Evolutionary conservation across 2,329 filamentous ascomycete species (phyloP), one percentile per base, ranked within the genome.

Genomic region (Pleurostoma richardsiae): DNA sequence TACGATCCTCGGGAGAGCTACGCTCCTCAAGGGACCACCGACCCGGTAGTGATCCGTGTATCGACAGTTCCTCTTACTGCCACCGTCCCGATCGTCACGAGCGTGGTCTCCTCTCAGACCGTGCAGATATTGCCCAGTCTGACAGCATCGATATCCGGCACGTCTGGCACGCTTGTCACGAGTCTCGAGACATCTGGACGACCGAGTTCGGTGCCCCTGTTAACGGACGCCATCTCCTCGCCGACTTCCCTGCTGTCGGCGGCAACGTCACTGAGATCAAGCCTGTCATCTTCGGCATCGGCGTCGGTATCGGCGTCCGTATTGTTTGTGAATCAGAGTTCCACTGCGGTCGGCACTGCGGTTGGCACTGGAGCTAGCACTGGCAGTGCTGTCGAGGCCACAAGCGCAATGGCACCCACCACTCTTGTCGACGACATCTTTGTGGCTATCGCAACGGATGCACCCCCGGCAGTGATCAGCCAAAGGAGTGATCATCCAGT

Each of bases 401-500:
- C 29, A 64, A 63, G 58, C 40, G n/a, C 27, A 10, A 46, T 42
- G 40, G 38, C 42, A 10, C 10, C 42, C 3, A 46, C 50, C 26
- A 61, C 58, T 53, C 54, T 60, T 27, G 58, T 60, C 10, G 49
- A 59, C 10, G 61, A 85, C 54, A 80, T 85, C 44, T 85, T 85
- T 53, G 67, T 62, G 8, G 77, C 82, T 29, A 73, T 86, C 43
- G 73, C 70, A 19, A 78, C 73, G 2, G 69, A 65, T 49, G 62
- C 74, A 8, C 80, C 80, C 4, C 72, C 76, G 1, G 57, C 69
- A 0, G 63, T 67, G 30, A 75, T 86, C 42, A 45, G 58, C 6
- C 62, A 66, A 39, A 70, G 71, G 29, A 55, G 68, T 26, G 79
- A 84, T 52, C 83, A 86, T 52, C 83, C 83, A 0, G 79, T 79